phyloP scores from a whole-genome alignment of 305 asterid genomes.

The Petunia hybrid region DNA sequence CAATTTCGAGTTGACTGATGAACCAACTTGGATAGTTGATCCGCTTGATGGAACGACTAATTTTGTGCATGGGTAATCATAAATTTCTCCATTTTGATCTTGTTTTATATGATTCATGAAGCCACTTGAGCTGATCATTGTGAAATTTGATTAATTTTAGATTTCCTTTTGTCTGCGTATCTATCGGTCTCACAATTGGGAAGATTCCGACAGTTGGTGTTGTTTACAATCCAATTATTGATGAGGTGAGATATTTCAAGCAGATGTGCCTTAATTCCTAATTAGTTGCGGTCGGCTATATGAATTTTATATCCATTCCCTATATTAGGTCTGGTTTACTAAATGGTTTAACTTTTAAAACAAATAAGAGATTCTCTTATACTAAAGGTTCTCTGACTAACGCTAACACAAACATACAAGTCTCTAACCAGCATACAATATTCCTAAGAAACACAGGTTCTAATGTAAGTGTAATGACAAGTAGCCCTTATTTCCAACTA shows the following conservation, averaged over 20 bases:
- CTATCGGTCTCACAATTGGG: slow-evolving; percentile 88
- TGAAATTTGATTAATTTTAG: slow-evolving; percentile 47
- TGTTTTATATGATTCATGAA: slow-evolving; percentile 18
- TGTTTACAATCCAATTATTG: slow-evolving; percentile 88
- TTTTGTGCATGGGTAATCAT: slow-evolving; percentile 85
- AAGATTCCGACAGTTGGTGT: slow-evolving; percentile 85
- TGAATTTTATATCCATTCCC: neutral
- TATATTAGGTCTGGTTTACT: neutral
- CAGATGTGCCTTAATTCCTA: neutral
- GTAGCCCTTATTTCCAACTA: neutral
- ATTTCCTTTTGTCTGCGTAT: slow-evolving; percentile 96
- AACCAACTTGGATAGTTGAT: slow-evolving; percentile 99
- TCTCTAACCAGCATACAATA: neutral
- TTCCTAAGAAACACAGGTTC: neutral
- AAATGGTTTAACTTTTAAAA: too few relatives aligned
- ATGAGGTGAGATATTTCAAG: slow-evolving; percentile 68
- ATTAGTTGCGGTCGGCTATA: neutral
- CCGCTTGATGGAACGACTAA: slow-evolving; percentile 98
- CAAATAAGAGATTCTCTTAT: neutral
- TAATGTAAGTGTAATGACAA: neutral
- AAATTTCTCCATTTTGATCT: slow-evolving; percentile 19
- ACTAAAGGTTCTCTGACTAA: neutral
- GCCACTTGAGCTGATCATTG: neutral
- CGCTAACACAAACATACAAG: neutral
- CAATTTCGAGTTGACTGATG: slow-evolving; percentile 73